Percentiles rank a stretch among this genome's conserved stretches.
These are phyloP conservation scores for Capsicum pubescens DNA, from an alignment of 257 asterid genomes.

Conservation along the genomic window DNA sequence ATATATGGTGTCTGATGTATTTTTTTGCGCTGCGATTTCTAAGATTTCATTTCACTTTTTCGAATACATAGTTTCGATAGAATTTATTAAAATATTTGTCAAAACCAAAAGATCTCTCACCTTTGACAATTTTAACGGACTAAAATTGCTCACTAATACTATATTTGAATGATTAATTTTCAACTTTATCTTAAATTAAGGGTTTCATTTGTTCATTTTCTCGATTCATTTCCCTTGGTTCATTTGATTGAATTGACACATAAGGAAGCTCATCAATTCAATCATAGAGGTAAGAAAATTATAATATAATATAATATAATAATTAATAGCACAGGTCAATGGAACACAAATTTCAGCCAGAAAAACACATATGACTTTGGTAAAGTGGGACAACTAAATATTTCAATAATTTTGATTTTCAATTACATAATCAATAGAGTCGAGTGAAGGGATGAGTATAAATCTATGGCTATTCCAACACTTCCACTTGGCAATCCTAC, in stretches of 20 bases:
- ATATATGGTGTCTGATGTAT: too few species aligned
- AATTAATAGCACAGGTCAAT: not conserved
- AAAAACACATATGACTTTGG: constrained; percentile 23
- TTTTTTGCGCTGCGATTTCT: too few species aligned
- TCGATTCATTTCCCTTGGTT: not conserved
- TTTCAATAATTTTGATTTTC: constrained; percentile 5
- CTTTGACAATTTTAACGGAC: too few species aligned
- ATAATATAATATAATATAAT: not conserved
- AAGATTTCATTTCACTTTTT: too few species aligned
- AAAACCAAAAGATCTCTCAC: too few species aligned
- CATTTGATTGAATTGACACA: constrained; percentile 26
- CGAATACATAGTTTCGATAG: too few species aligned
- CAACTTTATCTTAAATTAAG: not conserved
- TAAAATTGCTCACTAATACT: too few species aligned
- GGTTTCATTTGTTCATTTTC: not conserved
- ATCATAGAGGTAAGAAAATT: constrained; percentile 17
- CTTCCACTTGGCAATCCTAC: constrained; percentile 38
- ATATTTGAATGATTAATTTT: not conserved
- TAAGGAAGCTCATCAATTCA: constrained; percentile 13
- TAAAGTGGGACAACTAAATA: constrained; percentile 15
- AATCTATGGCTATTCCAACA: constrained; percentile 21
- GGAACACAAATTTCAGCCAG: constrained; percentile 20
- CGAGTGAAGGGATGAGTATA: constrained; percentile 24
- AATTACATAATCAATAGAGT: constrained; percentile 14
- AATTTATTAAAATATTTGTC: too few species aligned